Evolutionary conservation across 2,329 filamentous ascomycete genomes (phyloP).

Genomic region (Fusarium chaquense): DNA sequence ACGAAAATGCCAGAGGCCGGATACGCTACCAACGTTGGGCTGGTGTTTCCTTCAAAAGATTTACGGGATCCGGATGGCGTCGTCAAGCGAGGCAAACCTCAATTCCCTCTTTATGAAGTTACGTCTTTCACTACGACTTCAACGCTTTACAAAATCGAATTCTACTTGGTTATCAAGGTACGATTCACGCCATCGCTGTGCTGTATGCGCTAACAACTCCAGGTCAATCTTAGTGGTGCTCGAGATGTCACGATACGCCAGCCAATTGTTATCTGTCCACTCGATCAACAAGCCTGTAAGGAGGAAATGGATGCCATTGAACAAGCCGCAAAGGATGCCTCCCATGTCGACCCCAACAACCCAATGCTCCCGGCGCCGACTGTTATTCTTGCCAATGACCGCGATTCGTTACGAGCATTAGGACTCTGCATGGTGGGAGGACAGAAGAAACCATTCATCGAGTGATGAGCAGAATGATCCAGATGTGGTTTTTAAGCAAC

Average conservation of each 20-base stretch:
- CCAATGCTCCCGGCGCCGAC: slow-evolving; percentile 90
- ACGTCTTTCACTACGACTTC: slow-evolving; percentile 94
- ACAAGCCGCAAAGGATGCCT: slow-evolving; percentile 92
- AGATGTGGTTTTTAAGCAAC: slow-evolving; percentile 30
- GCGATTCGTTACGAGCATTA: slow-evolving; percentile 69
- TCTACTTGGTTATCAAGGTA: slow-evolving; percentile 95
- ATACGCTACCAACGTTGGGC: slow-evolving; percentile 90
- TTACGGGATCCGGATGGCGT: slow-evolving; percentile 88
- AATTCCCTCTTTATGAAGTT: slow-evolving; percentile 90
- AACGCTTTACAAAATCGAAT: slow-evolving; percentile 97
- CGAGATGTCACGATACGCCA: slow-evolving; percentile 90
- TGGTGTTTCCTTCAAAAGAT: slow-evolving; percentile 92
- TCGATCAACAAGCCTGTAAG: slow-evolving; percentile 95
- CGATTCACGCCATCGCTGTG: slow-evolving; percentile 6
- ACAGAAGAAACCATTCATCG: slow-evolving; percentile 74
- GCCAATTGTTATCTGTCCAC: slow-evolving; percentile 94
- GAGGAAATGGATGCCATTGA: slow-evolving; percentile 99
- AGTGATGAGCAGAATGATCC: slow-evolving; percentile 55
- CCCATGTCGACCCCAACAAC: slow-evolving; percentile 86
- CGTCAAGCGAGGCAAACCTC: slow-evolving; percentile 83
- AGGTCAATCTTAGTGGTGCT: slow-evolving; percentile 90
- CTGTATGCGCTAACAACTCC: slow-evolving; percentile 41
- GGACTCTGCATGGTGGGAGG: slow-evolving; percentile 73
- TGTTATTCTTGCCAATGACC: slow-evolving; percentile 84
- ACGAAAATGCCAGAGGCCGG: slow-evolving; percentile 90